phyloP scores from a whole-genome alignment of 176 grass and related monocot species.

The Cenchrus purpureus region DNA sequence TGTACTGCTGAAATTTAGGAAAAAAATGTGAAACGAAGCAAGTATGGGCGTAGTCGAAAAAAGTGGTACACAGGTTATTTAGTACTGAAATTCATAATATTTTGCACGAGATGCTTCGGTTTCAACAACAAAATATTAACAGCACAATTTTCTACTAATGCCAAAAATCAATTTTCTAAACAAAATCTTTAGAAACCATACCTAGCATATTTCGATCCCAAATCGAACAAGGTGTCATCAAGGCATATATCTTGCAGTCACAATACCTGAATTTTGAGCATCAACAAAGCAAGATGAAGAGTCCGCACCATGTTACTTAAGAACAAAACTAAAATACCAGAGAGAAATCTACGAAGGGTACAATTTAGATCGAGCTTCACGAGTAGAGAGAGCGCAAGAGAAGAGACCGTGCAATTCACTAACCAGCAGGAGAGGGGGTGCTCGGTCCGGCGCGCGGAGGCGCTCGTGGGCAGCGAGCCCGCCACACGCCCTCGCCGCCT shows the following conservation, averaged over 20 bases:
- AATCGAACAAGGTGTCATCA: no score
- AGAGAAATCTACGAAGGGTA: not conserved
- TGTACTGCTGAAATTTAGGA: not conserved
- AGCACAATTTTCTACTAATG: no score
- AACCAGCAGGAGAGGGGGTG: conserved; percentile 62
- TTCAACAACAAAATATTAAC: no score
- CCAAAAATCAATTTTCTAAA: no score
- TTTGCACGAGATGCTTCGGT: no score
- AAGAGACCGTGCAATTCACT: conserved; percentile 33
- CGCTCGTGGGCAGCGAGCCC: conserved; percentile 41
- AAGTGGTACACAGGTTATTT: not conserved
- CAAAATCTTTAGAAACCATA: no score
- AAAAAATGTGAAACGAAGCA: not conserved
- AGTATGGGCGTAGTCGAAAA: not conserved
- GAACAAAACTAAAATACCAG: not conserved
- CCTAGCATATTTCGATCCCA: no score
- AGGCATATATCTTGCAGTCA: no score
- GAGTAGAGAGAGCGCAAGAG: not conserved
- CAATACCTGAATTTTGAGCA: not conserved
- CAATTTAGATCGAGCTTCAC: conserved; percentile 34
- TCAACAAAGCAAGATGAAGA: not conserved
- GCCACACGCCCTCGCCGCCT: conserved; percentile 54
- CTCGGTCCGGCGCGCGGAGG: conserved; percentile 12
- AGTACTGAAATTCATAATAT: not conserved
- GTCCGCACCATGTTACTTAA: not conserved